Conservation (phyloP, 192 early-diverging fungal species). For the Pilaira anomala region DNA sequence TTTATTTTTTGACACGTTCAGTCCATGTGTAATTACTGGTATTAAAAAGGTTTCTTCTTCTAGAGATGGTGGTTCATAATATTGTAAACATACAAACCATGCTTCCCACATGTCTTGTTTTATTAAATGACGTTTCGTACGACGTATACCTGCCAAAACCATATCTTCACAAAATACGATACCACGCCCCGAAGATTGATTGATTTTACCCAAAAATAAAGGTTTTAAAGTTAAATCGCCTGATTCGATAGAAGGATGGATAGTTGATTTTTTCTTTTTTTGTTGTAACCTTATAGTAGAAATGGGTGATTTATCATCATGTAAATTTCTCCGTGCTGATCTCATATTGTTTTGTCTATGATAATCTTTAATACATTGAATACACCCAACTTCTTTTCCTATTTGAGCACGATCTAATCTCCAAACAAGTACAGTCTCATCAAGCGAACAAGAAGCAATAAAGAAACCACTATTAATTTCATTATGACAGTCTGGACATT, state of each 20-base stretch:
- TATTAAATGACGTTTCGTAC: neutral
- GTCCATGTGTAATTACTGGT: neutral
- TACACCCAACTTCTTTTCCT: neutral
- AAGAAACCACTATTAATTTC: constrained; percentile 30
- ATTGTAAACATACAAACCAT: constrained; percentile 30
- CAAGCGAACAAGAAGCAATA: constrained; percentile 24
- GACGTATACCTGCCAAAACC: constrained; percentile 30
- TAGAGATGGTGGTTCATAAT: constrained; percentile 14
- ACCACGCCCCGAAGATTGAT: constrained; percentile 16
- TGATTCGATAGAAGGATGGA: no score
- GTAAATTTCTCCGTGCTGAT: neutral
- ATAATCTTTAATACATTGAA: constrained; percentile 20
- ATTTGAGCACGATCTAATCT: constrained; percentile 18
- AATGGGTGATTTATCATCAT: neutral
- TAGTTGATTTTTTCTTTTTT: neutral
- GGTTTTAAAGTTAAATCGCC: constrained; percentile 15
- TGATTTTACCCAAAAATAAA: constrained; percentile 27
- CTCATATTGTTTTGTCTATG: constrained; percentile 7
- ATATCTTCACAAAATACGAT: constrained; percentile 31
- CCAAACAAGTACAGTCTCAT: constrained; percentile 32
- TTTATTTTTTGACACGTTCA: neutral
- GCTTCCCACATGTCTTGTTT: constrained; percentile 10
- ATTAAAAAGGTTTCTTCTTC: neutral
- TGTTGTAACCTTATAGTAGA: neutral
- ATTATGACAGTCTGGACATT: constrained; percentile 18